Conservation (phyloP, 768 basidiomycete species). For the Termitomyces sp. region DNA sequence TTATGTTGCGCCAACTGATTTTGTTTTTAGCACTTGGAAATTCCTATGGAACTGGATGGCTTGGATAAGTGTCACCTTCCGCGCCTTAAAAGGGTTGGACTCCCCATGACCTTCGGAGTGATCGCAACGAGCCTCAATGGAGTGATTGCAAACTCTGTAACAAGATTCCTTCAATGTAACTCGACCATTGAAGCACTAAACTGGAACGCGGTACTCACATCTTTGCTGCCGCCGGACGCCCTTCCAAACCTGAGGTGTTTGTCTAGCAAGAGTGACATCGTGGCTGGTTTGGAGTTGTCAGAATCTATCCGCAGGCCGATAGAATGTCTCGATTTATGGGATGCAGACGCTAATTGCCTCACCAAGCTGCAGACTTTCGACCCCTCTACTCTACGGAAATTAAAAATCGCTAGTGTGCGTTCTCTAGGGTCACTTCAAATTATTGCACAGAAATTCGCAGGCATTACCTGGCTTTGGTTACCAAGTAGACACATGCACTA, state of each 20-base stretch:
- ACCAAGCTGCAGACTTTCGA: conserved; percentile 31
- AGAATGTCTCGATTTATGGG: conserved; percentile 34
- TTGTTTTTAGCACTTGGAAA: conserved; percentile 34
- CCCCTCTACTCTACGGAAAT: conserved; percentile 27
- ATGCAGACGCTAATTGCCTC: conserved; percentile 28
- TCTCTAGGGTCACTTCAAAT: conserved; percentile 28
- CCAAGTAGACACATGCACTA: conserved; percentile 24
- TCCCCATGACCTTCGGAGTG: conserved; percentile 40
- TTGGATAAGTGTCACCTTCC: conserved; percentile 40
- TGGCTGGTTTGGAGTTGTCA: conserved; percentile 32
- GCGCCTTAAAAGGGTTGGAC: conserved; percentile 37
- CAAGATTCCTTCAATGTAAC: conserved; percentile 43
- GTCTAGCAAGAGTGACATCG: conserved; percentile 32
- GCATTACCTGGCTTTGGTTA: conserved; percentile 40
- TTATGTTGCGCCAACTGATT: not conserved
- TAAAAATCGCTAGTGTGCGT: conserved; percentile 31
- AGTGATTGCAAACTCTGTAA: conserved; percentile 33
- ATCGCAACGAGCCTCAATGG: not conserved
- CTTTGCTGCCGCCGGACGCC: conserved; percentile 31
- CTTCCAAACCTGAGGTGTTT: conserved; percentile 43
- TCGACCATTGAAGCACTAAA: conserved; percentile 43
- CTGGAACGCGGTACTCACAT: conserved; percentile 41
- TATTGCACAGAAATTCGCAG: conserved; percentile 35
- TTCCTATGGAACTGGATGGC: conserved; percentile 44
- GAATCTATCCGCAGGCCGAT: conserved; percentile 25